Base-by-base conservation (phyloP, 257 asterid genomes). In the Euphrasia confusa region DNA sequence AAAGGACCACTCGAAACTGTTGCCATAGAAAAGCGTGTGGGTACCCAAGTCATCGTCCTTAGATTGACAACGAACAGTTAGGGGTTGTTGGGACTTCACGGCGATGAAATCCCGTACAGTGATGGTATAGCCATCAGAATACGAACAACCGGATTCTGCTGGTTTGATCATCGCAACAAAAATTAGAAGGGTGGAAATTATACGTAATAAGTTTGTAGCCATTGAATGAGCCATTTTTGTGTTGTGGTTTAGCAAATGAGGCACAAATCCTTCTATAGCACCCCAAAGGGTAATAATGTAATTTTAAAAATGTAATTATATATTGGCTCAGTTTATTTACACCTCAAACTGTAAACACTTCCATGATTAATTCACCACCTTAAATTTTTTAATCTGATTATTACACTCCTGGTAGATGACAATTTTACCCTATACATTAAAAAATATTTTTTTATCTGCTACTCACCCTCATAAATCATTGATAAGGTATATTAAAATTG, bases 41-140 rank as follows among this genome's bases (percentile, higher is more conserved):
- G 8, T 14, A 15, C 64, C 52, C 3, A 60, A 44, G 40, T 60
- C 64, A 9, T 37, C 10, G 8, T 60, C 5, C 2, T 47, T 5
- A 15, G 53, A 60, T 37, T 27, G 33, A 37, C 64, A 60, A 60
- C 24, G 64, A 60, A 60, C 8, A 15, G 33, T 60, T 39, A 60
- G 32, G 8, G 10, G 24, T 21, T 21, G 24, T 21, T 21, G 9
- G 4, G 5, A 1, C 2, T 30, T n/a, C 6, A 17, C 6, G 7
- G 14, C 15, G 10, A 18, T 11, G 33, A 7, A 21, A 21, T 21
- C 24, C 24, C 24, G 24, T 21, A 1, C 21, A 60, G 4, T 0
- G 14, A 60, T 10, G 4, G 2, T 4, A 37, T 39, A 39, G 1
- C 8, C 17, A 8, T 4, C 10, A 0, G 33, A 17, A 7, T 5